Evolutionary conservation across 1,139 yeast species (phyloP).

Genomic region (Pichia norvegensis): DNA sequence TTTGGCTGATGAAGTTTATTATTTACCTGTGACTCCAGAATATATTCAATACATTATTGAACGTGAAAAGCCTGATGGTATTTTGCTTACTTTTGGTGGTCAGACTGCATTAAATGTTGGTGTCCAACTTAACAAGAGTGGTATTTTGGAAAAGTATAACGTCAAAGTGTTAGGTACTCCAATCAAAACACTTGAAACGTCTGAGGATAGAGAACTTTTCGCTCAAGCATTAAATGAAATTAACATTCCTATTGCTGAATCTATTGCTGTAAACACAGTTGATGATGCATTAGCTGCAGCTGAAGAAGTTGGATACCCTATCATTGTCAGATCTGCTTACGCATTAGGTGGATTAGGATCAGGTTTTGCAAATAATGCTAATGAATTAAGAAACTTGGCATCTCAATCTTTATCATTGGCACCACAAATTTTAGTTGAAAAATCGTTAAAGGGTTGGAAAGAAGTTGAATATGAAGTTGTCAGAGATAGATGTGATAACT

Average conservation of each 20-base stretch:
- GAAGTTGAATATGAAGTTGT: constrained; percentile 99
- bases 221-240: constrained; percentile 93
- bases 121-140: constrained; percentile 87
- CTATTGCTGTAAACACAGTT: constrained; percentile 87
- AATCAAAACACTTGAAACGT: constrained; percentile 85
- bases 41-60: constrained; percentile 90
- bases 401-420: constrained; percentile 83
- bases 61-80: constrained; percentile 94
- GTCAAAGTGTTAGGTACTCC: constrained; percentile 97
- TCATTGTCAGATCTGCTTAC: constrained; percentile 95
- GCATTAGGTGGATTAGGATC: constrained; percentile 98
- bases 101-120: constrained; percentile 97
- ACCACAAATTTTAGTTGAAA: constrained; percentile 94
- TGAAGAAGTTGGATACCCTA: constrained; percentile 81
- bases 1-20: constrained; percentile 90
- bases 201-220: constrained; percentile 95
- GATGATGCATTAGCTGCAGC: constrained; percentile 93
- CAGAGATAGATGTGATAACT: constrained; percentile 91
- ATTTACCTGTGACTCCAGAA: constrained; percentile 93
- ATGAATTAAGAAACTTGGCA: constrained; percentile 78
- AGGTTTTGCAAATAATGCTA: constrained; percentile 82
- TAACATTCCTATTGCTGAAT: constrained; percentile 90
- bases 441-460: constrained; percentile 97
- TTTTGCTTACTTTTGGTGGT: constrained; percentile 93
- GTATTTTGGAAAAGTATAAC: constrained; percentile 81